These are phyloP conservation scores for Penicillium arizonense DNA, from an alignment of 495 filamentous ascomycete genomes.

Conservation along the genomic window DNA sequence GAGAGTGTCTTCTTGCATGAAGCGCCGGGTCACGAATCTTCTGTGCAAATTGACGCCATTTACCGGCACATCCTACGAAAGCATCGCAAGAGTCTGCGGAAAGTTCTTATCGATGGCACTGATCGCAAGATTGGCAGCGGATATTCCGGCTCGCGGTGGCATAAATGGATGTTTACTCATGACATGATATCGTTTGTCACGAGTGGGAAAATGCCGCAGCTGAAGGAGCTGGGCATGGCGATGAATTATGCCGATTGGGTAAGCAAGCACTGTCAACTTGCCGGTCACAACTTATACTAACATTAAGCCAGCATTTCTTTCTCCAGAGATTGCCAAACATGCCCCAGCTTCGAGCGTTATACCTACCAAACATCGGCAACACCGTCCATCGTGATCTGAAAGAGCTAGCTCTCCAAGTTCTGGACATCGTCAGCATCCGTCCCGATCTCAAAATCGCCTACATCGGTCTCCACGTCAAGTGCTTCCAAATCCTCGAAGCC, in stretches of 20 bases:
- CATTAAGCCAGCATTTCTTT: constrained; percentile 70
- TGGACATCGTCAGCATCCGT: constrained; percentile 83
- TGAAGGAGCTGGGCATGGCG: constrained; percentile 74
- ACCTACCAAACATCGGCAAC: constrained; percentile 72
- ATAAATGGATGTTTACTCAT: constrained; percentile 74
- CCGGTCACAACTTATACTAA: constrained; percentile 10
- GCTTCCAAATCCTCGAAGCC: constrained; percentile 84
- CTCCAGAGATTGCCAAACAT: constrained; percentile 78
- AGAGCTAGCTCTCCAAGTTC: constrained; percentile 80
- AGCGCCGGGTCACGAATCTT: constrained; percentile 50
- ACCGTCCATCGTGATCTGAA: constrained; percentile 56
- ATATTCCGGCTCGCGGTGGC: constrained; percentile 49
- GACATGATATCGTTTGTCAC: constrained; percentile 77
- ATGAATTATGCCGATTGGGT: constrained; percentile 89
- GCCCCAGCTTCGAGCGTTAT: constrained; percentile 71
- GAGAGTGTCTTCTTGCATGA: constrained; percentile 87
- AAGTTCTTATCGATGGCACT: constrained; percentile 75
- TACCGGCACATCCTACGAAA: constrained; percentile 70
- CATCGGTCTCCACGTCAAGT: constrained; percentile 76
- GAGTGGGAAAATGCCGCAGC: constrained; percentile 73
- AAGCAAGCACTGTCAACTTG: constrained; percentile 24
- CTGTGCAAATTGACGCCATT: constrained; percentile 70
- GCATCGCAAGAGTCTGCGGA: constrained; percentile 72
- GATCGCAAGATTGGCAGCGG: constrained; percentile 41
- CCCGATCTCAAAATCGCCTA: constrained; percentile 83